Evolutionary conservation across 2,329 filamentous ascomycete species (phyloP), one percentile per base, ranked within the genome.

Genomic region (Arthrocladium fulminans): DNA sequence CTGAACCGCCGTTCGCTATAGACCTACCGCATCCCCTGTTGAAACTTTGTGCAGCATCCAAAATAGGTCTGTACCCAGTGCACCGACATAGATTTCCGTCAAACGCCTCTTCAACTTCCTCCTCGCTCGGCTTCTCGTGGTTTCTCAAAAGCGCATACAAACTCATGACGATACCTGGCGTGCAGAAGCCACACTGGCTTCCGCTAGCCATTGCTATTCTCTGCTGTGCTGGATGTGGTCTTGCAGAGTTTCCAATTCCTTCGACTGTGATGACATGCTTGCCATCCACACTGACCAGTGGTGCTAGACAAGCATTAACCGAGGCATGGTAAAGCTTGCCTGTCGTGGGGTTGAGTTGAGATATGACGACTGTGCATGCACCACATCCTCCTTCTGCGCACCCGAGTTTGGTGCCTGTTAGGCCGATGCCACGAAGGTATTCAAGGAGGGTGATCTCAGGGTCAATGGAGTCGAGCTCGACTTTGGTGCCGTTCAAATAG

Each of bases 181-280:
- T 97, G 62, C 92, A 98, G 68, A 98, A 98, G 1, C 89, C 83
- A 65, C 83, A 98, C 65, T 98, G 90, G 58, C 87, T 94, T 42
- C 92, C 92, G 69, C 95, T 92, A 25, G 84, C 80, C 67, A 86
- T 86, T 15, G 92, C 90, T 59, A 98, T 85, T 41, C 92, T 79
- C 69, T 97, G 88, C 64, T 97, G 92, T 2, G 84, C 74, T 1
- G 90, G 86, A 70, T 98, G 92, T 3, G 92, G 92, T 35, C 76
- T 80, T 65, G 92, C 84, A 23, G 86, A 82, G 63, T 84, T 86
- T 9, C 92, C 92, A 60, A 98, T 96, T 5, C 92, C 92, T 68
- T 98, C 92, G 34, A 98, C 83, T 2, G 92, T 98, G 63, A 98
- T 89, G 61, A 97, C 88, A 76, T 98, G 92, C 65, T 98, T 98